phyloP scores from a whole-genome alignment of 2,329 filamentous ascomycete species.

The Magnaporthiopsis incrustans region DNA sequence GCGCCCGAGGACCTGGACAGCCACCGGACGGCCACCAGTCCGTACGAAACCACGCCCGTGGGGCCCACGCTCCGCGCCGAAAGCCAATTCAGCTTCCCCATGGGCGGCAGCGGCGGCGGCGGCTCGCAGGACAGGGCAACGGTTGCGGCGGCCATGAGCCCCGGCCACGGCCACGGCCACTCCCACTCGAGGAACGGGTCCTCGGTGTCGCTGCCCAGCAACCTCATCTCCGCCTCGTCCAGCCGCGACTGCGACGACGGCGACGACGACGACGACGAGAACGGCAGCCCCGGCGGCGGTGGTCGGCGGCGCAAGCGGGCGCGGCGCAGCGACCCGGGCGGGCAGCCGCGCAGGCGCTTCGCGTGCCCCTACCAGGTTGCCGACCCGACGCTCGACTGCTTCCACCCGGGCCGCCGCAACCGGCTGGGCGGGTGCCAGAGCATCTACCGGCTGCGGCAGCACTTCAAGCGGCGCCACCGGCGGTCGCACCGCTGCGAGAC shows the following conservation, averaged over 20 bases:
- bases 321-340: not conserved
- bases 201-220: not conserved
- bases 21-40: not conserved
- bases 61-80: not conserved
- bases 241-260: not conserved
- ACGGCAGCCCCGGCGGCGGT: not conserved
- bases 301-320: not conserved
- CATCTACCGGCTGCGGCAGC: conserved; percentile 7
- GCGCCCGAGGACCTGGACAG: not conserved
- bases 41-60: not conserved
- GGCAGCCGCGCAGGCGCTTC: not conserved
- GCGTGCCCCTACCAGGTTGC: conserved; percentile 5
- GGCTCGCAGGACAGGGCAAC: too few species aligned
- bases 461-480: conserved; percentile 7
- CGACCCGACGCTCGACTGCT: conserved; percentile 4
- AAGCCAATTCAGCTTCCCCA: not conserved
- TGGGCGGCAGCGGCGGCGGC: too few species aligned
- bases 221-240: not conserved
- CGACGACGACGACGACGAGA: not conserved
- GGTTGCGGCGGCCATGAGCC: too few species aligned
- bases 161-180: not conserved
- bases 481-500: conserved; percentile 2
- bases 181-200: not conserved
- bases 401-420: conserved; percentile 3
- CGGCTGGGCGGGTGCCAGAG: not conserved